A percentile compares a stretch with the other conserved stretches of the same genome.
Conservation (phyloP, 495 filamentous ascomycete genomes). For the Thozetella sp. region DNA sequence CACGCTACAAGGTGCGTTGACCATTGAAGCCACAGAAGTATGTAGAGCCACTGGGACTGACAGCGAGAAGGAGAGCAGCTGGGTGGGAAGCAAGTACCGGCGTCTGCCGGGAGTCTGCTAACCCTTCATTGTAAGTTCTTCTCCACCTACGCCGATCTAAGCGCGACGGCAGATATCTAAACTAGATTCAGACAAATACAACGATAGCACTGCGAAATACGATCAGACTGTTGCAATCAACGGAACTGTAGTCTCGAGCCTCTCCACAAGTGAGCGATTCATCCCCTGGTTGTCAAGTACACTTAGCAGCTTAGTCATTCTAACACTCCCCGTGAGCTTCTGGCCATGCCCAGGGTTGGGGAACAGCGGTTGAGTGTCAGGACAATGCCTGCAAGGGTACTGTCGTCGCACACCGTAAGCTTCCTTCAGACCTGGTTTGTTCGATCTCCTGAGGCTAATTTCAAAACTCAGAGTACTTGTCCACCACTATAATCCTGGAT, state of each 20-base stretch:
- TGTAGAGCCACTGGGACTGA: not conserved
- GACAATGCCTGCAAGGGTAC: conserved; percentile 34
- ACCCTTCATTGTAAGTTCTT: not conserved
- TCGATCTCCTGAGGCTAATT: not conserved
- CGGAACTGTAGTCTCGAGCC: conserved; percentile 31
- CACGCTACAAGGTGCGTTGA: conserved; percentile 20
- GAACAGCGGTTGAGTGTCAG: conserved; percentile 42
- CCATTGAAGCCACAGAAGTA: not conserved
- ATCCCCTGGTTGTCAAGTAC: not conserved
- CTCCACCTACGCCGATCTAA: not conserved
- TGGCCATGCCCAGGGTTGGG: conserved; percentile 32
- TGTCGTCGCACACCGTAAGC: conserved; percentile 32
- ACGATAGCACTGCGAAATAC: conserved; percentile 35
- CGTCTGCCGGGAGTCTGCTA: not conserved
- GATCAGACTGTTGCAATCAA: conserved; percentile 41
- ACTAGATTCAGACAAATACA: conserved; percentile 35
- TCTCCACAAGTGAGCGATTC: conserved; percentile 17
- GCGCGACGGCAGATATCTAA: conserved; percentile 17
- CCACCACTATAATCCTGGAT: conserved; percentile 32
- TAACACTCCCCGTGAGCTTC: conserved; percentile 5
- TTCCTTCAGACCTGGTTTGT: not conserved
- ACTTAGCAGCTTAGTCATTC: not conserved
- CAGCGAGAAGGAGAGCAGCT: not conserved
- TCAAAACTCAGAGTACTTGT: conserved; percentile 22
- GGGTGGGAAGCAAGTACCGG: not conserved